These are phyloP conservation scores for Yamadazyma phyllophila DNA, from an alignment of 805 yeast genomes.

Conservation along the genomic window DNA sequence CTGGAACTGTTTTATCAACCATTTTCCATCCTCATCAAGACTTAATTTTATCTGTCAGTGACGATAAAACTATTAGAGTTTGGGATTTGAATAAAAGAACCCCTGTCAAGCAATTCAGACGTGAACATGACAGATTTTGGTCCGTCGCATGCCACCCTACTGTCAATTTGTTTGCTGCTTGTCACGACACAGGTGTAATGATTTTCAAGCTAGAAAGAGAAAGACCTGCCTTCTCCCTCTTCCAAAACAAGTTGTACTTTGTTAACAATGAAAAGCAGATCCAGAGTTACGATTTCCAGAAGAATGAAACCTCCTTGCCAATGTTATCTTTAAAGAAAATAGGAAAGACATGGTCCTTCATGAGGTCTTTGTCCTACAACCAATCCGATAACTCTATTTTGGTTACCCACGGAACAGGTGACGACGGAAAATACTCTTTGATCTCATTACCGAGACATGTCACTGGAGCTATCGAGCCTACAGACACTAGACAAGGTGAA, in stretches of 20 bases:
- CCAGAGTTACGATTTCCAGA: constrained; percentile 69
- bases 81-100: constrained; percentile 96
- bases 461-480: constrained; percentile 91
- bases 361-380: constrained; percentile 82
- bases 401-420: constrained; percentile 75
- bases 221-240: constrained; percentile 82
- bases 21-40: constrained; percentile 93
- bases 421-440: constrained; percentile 66
- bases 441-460: constrained; percentile 80
- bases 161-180: constrained; percentile 91
- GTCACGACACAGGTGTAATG: constrained; percentile 97
- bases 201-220: constrained; percentile 96
- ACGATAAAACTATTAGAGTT: constrained; percentile 92
- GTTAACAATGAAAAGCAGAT: constrained; percentile 85
- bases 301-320: constrained; percentile 67
- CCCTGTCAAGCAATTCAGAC: constrained; percentile 88
- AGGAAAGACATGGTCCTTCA: constrained; percentile 83
- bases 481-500: constrained; percentile 72
- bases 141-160: constrained; percentile 82
- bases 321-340: constrained; percentile 79
- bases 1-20: constrained; percentile 86
- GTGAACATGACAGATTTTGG: constrained; percentile 96
- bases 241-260: constrained; percentile 71
- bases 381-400: constrained; percentile 88
- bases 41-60: constrained; percentile 87